A percentile compares a stretch with the other conserved stretches of the same genome.
phyloP scores from a whole-genome alignment of 176 grass and related monocot genomes.

The Miscanthus lutarioriparius region DNA sequence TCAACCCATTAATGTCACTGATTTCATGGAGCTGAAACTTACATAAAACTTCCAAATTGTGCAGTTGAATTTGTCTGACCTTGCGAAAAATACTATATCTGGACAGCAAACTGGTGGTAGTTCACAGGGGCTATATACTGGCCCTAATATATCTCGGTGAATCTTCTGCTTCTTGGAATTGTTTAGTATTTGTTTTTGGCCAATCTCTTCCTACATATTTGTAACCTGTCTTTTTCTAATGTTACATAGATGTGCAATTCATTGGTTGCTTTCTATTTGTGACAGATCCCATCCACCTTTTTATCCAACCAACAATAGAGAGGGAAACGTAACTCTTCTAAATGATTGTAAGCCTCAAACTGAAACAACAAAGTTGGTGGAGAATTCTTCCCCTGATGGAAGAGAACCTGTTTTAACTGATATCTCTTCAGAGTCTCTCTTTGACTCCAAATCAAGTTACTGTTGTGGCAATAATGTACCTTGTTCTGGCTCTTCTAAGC shows the following conservation, averaged over 20 bases:
- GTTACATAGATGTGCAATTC: constrained; percentile 12
- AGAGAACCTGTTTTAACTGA: constrained; percentile 26
- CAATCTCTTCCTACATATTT: constrained; percentile 14
- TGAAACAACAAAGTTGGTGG: constrained; percentile 32
- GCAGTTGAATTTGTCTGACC: constrained; percentile 74
- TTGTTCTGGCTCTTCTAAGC: constrained; percentile 28
- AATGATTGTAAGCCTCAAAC: constrained; percentile 28
- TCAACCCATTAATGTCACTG: background rate
- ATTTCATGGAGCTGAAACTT: constrained; percentile 33
- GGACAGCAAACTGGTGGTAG: constrained; percentile 65
- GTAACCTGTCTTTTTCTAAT: background rate
- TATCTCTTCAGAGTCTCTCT: constrained; percentile 26
- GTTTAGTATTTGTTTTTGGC: constrained; percentile 12
- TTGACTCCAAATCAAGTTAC: constrained; percentile 27
- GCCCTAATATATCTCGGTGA: constrained; percentile 56
- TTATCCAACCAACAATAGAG: constrained; percentile 29
- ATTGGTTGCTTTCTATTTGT: constrained; percentile 32
- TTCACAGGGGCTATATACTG: constrained; percentile 46
- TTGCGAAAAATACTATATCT: constrained; percentile 63
- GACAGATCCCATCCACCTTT: constrained; percentile 32
- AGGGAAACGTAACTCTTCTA: background rate
- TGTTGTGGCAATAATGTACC: constrained; percentile 12
- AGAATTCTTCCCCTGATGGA: constrained; percentile 6
- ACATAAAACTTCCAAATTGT: constrained; percentile 38
- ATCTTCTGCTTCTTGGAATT: constrained; percentile 18